Conservation (phyloP, 441 rosid species). For the Kokia cookei region DNA sequence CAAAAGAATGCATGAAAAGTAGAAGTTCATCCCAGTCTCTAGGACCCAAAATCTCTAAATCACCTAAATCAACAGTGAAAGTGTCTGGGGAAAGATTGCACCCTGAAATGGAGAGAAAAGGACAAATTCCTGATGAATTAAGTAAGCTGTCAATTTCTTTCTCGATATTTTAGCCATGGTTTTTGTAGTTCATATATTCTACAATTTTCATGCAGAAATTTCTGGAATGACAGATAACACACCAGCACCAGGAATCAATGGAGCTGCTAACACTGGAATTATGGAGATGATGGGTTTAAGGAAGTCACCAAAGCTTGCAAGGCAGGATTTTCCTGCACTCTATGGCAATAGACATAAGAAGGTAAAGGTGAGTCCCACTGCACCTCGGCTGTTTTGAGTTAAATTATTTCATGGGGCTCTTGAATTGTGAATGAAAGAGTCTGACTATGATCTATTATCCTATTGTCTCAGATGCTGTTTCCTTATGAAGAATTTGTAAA, state of each 20-base stretch:
- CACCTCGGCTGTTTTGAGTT: neutral
- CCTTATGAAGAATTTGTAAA: conserved; percentile 74
- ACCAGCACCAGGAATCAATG: conserved; percentile 31
- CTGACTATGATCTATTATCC: conserved; percentile 5
- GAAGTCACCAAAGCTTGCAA: conserved; percentile 41
- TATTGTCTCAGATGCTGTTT: conserved; percentile 56
- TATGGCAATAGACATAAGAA: conserved; percentile 35
- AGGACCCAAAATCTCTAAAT: conserved; percentile 26
- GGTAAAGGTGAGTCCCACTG: conserved; percentile 35
- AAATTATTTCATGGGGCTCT: neutral
- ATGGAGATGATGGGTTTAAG: conserved; percentile 57
- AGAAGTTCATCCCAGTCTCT: conserved; percentile 16
- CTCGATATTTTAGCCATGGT: neutral
- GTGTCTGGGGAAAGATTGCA: conserved; percentile 28
- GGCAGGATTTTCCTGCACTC: conserved; percentile 17
- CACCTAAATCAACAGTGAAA: conserved; percentile 24
- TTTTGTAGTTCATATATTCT: conserved; percentile 10
- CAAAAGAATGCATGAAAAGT: conserved; percentile 15
- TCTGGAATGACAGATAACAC: conserved; percentile 23
- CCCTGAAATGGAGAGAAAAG: conserved; percentile 36
- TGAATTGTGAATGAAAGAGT: conserved; percentile 4
- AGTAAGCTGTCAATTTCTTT: conserved; percentile 28
- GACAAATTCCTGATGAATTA: conserved; percentile 26
- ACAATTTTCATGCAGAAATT: conserved; percentile 28
- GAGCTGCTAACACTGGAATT: conserved; percentile 30